phyloP scores from a whole-genome alignment of 495 filamentous ascomycete species.

The Saxophila tyrrhenica region DNA sequence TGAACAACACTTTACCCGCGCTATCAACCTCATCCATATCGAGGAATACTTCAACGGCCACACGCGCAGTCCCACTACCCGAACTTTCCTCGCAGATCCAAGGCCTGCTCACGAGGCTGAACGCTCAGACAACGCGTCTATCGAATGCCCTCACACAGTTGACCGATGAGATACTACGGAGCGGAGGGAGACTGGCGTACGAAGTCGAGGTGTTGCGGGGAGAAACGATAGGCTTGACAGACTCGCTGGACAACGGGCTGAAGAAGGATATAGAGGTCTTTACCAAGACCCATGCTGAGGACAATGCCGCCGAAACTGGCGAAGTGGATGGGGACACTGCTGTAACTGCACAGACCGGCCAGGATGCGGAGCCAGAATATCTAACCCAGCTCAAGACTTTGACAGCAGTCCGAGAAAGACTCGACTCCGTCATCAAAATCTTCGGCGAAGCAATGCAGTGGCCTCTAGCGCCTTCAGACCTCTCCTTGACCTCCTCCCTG shows the following conservation, averaged over 20 bases:
- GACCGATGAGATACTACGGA: slow-evolving; percentile 87
- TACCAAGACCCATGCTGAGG: not conserved
- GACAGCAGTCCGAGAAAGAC: slow-evolving; percentile 62
- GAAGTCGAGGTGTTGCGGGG: slow-evolving; percentile 88
- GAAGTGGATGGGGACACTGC: not conserved
- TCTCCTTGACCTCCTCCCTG: slow-evolving; percentile 53
- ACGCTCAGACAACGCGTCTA: slow-evolving; percentile 72
- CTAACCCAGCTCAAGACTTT: slow-evolving; percentile 72
- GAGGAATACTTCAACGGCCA: slow-evolving; percentile 23
- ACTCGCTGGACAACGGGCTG: slow-evolving; percentile 61
- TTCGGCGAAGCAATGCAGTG: slow-evolving; percentile 94
- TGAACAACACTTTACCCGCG: slow-evolving; percentile 63
- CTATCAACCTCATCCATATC: slow-evolving; percentile 38
- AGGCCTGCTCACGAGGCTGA: slow-evolving; percentile 71
- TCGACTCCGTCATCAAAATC: slow-evolving; percentile 75
- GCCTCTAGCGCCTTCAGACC: slow-evolving; percentile 65
- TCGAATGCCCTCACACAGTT: slow-evolving; percentile 75
- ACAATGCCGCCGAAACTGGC: slow-evolving; percentile 8
- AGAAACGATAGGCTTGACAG: slow-evolving; percentile 65
- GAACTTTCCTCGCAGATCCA: slow-evolving; percentile 75
- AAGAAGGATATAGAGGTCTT: slow-evolving; percentile 60
- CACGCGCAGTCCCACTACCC: slow-evolving; percentile 51
- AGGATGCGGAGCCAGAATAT: slow-evolving; percentile 48
- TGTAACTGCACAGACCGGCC: slow-evolving; percentile 1
- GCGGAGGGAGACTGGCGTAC: slow-evolving; percentile 77